These are phyloP conservation scores for Amaranthus tricolor DNA, from an alignment of 179 eudicot species.

Conservation along the genomic window DNA sequence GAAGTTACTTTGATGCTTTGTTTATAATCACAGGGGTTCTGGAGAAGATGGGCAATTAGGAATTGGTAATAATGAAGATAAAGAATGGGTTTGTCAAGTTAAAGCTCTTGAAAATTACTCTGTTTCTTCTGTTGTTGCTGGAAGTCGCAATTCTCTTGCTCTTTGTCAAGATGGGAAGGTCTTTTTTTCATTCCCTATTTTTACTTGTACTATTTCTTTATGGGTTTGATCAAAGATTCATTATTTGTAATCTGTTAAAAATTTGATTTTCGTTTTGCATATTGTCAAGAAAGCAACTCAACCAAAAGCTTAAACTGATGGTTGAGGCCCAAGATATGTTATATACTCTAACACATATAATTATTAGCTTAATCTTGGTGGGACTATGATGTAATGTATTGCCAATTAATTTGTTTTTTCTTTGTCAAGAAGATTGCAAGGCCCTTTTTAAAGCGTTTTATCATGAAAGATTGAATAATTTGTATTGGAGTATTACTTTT, in stretches of 20 bases:
- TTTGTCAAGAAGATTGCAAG: no score
- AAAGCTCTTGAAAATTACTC: constrained; percentile 40
- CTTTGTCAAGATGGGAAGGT: constrained; percentile 93
- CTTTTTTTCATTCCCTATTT: neutral
- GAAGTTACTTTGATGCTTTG: neutral
- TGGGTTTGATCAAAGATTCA: no score
- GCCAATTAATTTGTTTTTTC: no score
- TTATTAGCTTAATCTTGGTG: no score
- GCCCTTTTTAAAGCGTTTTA: no score
- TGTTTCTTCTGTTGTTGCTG: constrained; percentile 78
- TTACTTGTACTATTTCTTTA: neutral
- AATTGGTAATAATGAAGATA: constrained; percentile 75
- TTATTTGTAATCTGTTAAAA: no score
- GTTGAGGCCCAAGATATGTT: no score
- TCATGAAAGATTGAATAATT: neutral
- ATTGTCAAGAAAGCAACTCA: no score
- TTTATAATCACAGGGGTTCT: constrained; percentile 66
- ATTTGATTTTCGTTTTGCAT: no score
- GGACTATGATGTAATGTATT: no score
- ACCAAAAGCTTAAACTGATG: no score
- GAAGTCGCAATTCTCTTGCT: constrained; percentile 96
- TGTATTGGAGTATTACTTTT: neutral
- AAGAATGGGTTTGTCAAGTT: constrained; percentile 68
- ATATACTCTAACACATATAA: no score
- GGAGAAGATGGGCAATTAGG: constrained; percentile 99